These are phyloP conservation scores for Fraxinus baroniana DNA, from an alignment of 305 asterid species.

Conservation along the genomic window DNA sequence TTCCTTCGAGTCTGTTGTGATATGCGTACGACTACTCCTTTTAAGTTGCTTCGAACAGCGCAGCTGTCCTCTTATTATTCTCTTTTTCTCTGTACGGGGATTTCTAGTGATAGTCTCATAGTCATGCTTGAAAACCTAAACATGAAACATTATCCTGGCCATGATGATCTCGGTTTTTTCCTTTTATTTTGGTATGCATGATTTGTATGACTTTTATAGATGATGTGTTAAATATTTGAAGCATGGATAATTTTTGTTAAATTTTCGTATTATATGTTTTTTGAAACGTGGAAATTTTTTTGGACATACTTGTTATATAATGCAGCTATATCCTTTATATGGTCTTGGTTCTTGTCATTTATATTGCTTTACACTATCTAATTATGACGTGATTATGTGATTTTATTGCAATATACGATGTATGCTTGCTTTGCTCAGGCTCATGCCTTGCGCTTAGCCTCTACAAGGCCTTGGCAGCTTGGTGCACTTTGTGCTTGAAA, in stretches of 20 bases:
- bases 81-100: not conserved
- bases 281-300: not conserved
- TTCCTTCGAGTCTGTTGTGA: not conserved
- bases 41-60: not conserved
- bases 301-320: not conserved
- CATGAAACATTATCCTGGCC: not conserved
- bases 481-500: slow-evolving; percentile 11
- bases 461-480: not conserved
- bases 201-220: not conserved
- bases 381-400: not conserved
- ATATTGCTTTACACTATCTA: not conserved
- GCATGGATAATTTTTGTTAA: not conserved
- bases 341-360: slow-evolving; percentile 1
- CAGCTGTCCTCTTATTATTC: not conserved
- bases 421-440: not conserved
- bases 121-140: not conserved
- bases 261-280: not conserved
- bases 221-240: not conserved
- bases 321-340: not conserved
- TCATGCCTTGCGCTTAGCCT: not conserved
- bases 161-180: not conserved
- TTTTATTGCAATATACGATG: not conserved
- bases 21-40: not conserved
- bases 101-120: not conserved
- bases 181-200: not conserved